Base-by-base conservation (phyloP, 352 stramenopile genomes). In the Hyphochytrium catenoides region DNA sequence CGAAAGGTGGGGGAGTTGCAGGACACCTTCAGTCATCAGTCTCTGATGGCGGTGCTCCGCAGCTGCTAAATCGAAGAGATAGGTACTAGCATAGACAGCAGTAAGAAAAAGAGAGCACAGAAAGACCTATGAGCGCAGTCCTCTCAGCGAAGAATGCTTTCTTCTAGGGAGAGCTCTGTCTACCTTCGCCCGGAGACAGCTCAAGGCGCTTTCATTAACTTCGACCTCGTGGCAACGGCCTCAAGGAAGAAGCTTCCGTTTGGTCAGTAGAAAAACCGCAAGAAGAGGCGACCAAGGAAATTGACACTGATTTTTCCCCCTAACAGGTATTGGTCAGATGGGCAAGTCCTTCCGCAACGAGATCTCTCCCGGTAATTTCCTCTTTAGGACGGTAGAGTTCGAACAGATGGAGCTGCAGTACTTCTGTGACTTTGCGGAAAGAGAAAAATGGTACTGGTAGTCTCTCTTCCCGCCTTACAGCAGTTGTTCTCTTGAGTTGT, bases 291-390 rank as follows among this genome's bases (percentile, higher is more conserved):
- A n/a, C n/a, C n/a, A n/a, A n/a, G n/a, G n/a, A n/a, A n/a, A n/a
- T n/a, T n/a, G n/a, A n/a, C n/a, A n/a, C n/a, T n/a, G n/a, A n/a
- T n/a, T n/a, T n/a, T n/a, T n/a, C n/a, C n/a, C n/a, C n/a, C n/a
- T n/a, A n/a, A n/a, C n/a, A n/a, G n/a, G n/a, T 9, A 85, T 96
- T 39, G 86, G 81, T 0, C 85, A 96, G 47, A 90, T 97, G 51
- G 89, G 89, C 43, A 97, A 96, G 51, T 88, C 83, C 34, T 98
- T 97, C 53, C 71, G 89, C 14, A 98, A 98, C 47, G 89, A 98
- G 59, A 96, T 98, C 47, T 95, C 82, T 8, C 82, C 85, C 0
- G 59, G 83, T 4, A 90, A 96, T 41, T 97, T 95, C 47, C 64
- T 98, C 34, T 97, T 97, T 49, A 79, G 87, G 36, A 91, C 64